Base-by-base conservation (phyloP, 495 filamentous ascomycete species). In the Hyphodiscus hymeniophilus region DNA sequence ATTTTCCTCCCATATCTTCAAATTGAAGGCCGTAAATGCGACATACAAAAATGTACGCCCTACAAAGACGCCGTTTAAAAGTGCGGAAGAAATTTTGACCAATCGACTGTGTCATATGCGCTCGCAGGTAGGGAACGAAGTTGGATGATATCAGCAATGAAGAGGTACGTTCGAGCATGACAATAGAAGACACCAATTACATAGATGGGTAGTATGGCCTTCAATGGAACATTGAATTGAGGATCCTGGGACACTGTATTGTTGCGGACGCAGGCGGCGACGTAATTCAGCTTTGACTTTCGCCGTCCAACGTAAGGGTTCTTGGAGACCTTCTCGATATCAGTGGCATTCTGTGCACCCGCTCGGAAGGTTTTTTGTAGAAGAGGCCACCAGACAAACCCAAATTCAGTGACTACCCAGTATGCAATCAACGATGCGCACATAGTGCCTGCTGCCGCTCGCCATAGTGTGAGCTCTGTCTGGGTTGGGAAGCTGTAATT, bases 401-500 rank as follows among this genome's bases (percentile, higher is more conserved):
- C 42, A 15, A 34, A 45, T 11, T 22, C 30, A 4, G 42, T 45
- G 21, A 45, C 18, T 15, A 60, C 47, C 59, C 60, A 35, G 16
- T 50, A 50, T 4, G 26, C 17, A 6, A 43, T 18, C 7, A 50
- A n/a, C 16, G 17, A 13, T 3, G n/a, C 45, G 11, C 40, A 16
- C 15, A 51, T 50, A 13, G 38, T 18, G n/a, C 53, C 11, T 33
- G 38, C 55, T 17, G 49, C 36, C 6, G 46, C 21, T 23, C 65
- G 51, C 69, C 66, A 70, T 7, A 68, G 43, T 0, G 60, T 22
- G 30, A 47, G 45, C 38, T 71, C 68, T 10, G 40, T 38, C 16
- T n/a, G 16, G 3, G 63, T 65, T 1, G 66, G 68, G 24, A 72
- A 70, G 15, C 61, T 43, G 42, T 64, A 66, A 38, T 69, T 60